Evolutionary conservation across 129 eudicot genomes (phyloP), one percentile per base, ranked within the genome.

Genomic region (Centaurea solstitialis): DNA sequence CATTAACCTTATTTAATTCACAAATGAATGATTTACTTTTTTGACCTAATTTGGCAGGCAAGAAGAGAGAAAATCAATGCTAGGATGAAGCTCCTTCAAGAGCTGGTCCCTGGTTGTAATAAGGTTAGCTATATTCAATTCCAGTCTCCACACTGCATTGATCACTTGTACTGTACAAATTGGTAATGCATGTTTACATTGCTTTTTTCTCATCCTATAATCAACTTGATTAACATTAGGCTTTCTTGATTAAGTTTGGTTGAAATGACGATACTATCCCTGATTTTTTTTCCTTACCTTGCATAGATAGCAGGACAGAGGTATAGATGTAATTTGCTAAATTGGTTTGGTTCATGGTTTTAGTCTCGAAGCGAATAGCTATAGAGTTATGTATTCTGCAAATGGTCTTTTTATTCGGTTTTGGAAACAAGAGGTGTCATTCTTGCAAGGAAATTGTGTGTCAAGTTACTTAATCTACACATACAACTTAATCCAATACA

Each of bases 11-110:
- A 15, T 15, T 50, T 20, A 70, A 61, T 83, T 67, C 79, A 81
- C 40, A 8, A 15, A 33, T 74, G 70, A 70, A 68, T 57, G 65
- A 53, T 12, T 76, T 78, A 28, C 40, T 67, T 0, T 62, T 68
- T 21, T 2, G 24, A 61, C 23, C 45, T 41, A 39, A 73, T 23
- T 73, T 77, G 39, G 13, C 81, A 95, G 99, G 99, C 99, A 53
- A 91, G 99, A 84, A 95, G 99, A 85, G 99, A 95, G 95, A 95
- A 95, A 87, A 95, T 95, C 3, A 95, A 95, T 89, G 98, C 95
- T 40, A 88, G 99, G 81, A 95, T 95, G 99, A 95, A 95, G 88
- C 88, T 95, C 22, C 87, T 95, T 76, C 99, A 95, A 79, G 99
- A 95, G 75, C 89, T 95, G 90, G 99, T 95, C 87, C 99, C 99